phyloP scores from a whole-genome alignment of 495 filamentous ascomycete species.

The Penicillium turbatum region DNA sequence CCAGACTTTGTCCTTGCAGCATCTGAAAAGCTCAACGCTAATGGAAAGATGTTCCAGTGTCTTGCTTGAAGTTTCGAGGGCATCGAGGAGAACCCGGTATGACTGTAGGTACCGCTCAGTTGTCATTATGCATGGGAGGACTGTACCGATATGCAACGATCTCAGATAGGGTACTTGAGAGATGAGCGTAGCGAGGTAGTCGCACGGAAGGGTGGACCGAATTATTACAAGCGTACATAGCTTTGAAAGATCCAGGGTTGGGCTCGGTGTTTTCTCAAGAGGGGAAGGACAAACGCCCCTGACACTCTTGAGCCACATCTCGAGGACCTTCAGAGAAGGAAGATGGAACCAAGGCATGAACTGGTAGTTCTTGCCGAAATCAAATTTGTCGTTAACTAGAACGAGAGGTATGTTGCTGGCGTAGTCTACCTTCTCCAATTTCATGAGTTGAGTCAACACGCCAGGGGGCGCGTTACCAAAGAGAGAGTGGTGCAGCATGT shows the following conservation, averaged over 20 bases:
- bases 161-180: not conserved
- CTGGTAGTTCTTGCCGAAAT: not conserved
- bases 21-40: not conserved
- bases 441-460: not conserved
- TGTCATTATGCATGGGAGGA: not conserved
- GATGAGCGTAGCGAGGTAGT: not conserved
- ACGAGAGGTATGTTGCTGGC: constrained; percentile 2
- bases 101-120: not conserved
- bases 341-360: constrained; percentile 6
- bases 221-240: not conserved
- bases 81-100: not conserved
- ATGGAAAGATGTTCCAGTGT: not conserved
- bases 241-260: not conserved
- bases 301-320: constrained; percentile 1
- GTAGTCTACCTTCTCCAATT: constrained; percentile 9
- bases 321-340: constrained; percentile 11
- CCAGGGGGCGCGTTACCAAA: constrained; percentile 2
- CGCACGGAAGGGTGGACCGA: not conserved
- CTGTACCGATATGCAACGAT: not conserved
- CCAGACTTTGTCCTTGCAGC: not conserved
- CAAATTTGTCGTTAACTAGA: not conserved
- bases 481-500: constrained; percentile 10
- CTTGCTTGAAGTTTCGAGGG: not conserved
- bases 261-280: too few relatives aligned
- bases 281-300: not conserved